Evolutionary conservation across 371 early-diverging fungal species (phyloP), one percentile per base, ranked within the genome.

Genomic region (Saksenaea vasiformis): DNA sequence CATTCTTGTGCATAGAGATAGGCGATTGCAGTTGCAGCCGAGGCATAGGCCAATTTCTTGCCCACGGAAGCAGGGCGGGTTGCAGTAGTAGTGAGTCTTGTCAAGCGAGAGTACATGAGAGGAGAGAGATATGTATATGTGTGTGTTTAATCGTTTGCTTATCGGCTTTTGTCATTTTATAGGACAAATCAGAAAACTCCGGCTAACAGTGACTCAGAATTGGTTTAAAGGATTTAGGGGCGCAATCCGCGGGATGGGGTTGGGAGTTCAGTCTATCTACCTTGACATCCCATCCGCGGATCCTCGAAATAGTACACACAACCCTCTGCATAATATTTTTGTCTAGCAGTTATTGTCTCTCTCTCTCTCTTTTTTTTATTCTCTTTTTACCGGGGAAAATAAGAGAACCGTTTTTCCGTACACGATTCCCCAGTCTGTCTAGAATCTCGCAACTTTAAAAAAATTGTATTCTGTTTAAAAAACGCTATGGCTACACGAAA

Each of bases 1-100:
- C 64, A 63, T 34, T 63, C 64, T 56, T 63, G 64, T 15, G 51
- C 44, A 34, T 63, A 63, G 26, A 41, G 19, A 11, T 56, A 63
- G 31, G 36, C 37, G 24, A 56, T 11, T 1, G 43, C 43, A 56
- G 57, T 35, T 27, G 64, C 57, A 31, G 47, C 64, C 34, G 64
- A 56, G 57, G 44, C 47, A 31, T 37, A 57, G 34, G 35, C 47
- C 10, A 63, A 3, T 41, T 63, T 63, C 57, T 63, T 63, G 64
- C 56, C 64, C 17, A 47, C 51, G 9, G 11, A 22, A 35, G 41
- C 39, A 22, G 35, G 54, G 53, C 61, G 54, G 31, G 56, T 36
- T 26, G 31, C n/a, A 27, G 31, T 55, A 27, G 31, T 55, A 36
- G 56, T 31, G 11, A 36, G 17, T 22, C 56, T 19, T 13, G 54